Conservation (phyloP, 176 grass and related monocot species). For the Musa acuminata region DNA sequence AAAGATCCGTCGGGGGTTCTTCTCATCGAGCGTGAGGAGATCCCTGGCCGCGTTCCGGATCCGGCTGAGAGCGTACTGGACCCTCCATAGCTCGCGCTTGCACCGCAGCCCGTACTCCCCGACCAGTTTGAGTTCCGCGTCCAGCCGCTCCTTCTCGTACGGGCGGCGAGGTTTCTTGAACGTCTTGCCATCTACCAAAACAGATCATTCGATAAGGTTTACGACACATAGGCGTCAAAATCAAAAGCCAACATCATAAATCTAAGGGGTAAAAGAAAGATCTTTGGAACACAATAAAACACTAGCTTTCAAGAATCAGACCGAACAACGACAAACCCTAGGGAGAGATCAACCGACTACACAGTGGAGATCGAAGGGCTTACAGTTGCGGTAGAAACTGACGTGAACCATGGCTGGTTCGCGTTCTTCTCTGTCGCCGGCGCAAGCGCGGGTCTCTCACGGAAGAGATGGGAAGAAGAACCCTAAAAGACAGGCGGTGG, state of each 20-base stretch:
- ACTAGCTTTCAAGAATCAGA: no score
- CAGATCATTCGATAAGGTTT: background rate
- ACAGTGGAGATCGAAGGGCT: conserved; percentile 3
- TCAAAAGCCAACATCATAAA: background rate
- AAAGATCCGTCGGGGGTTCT: conserved; percentile 69
- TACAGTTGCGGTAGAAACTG: conserved; percentile 50
- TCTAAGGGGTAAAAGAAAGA: no score
- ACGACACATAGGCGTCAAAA: background rate
- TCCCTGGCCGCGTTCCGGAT: conserved; percentile 70
- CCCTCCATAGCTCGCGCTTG: conserved; percentile 63
- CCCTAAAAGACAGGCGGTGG: background rate
- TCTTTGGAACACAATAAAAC: no score
- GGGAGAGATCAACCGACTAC: background rate
- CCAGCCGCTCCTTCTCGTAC: conserved; percentile 73
- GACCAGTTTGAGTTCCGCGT: conserved; percentile 53
- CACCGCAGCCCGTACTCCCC: conserved; percentile 71
- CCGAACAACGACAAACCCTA: background rate
- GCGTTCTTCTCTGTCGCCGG: conserved; percentile 10
- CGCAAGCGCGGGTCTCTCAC: background rate
- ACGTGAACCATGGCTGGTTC: conserved; percentile 29
- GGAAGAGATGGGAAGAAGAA: background rate
- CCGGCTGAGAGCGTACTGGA: conserved; percentile 56
- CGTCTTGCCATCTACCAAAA: conserved; percentile 54
- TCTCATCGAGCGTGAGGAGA: conserved; percentile 63
- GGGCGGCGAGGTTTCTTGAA: conserved; percentile 68